phyloP scores from a whole-genome alignment of 805 yeast genomes.

The Lachancea meyersii region DNA sequence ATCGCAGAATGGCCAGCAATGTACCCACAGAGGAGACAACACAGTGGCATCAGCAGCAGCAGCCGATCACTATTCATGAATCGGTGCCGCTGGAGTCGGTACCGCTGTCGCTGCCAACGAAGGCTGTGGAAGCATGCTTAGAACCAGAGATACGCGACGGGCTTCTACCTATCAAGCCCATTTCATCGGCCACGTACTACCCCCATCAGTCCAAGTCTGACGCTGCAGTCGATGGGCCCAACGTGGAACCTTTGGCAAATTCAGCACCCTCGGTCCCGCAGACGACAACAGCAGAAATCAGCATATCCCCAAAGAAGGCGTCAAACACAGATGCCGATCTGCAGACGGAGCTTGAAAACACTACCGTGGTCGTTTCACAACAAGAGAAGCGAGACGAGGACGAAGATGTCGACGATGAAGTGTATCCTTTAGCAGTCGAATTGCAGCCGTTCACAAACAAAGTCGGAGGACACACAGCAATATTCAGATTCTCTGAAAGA shows the following conservation, averaged over 20 bases:
- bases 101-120: background rate
- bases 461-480: slow-evolving; percentile 98
- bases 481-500: slow-evolving; percentile 80
- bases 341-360: slow-evolving; percentile 5
- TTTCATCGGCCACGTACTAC: slow-evolving; percentile 63
- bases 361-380: background rate
- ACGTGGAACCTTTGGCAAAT: slow-evolving; percentile 4
- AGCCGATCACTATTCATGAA: background rate
- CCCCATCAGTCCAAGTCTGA: slow-evolving; percentile 48
- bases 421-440: slow-evolving; percentile 76
- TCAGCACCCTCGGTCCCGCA: slow-evolving; percentile 3
- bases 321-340: background rate
- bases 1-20: background rate
- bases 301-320: background rate
- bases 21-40: background rate
- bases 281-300: background rate
- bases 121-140: background rate
- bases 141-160: background rate
- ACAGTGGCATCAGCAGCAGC: background rate
- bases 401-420: slow-evolving; percentile 30
- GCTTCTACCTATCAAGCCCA: slow-evolving; percentile 42
- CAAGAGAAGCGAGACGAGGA: slow-evolving; percentile 10
- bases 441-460: slow-evolving; percentile 85
- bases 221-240: slow-evolving; percentile 1
- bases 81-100: background rate